phyloP scores from a whole-genome alignment of 2,329 filamentous ascomycete species.

The Epicoccum nigrum region DNA sequence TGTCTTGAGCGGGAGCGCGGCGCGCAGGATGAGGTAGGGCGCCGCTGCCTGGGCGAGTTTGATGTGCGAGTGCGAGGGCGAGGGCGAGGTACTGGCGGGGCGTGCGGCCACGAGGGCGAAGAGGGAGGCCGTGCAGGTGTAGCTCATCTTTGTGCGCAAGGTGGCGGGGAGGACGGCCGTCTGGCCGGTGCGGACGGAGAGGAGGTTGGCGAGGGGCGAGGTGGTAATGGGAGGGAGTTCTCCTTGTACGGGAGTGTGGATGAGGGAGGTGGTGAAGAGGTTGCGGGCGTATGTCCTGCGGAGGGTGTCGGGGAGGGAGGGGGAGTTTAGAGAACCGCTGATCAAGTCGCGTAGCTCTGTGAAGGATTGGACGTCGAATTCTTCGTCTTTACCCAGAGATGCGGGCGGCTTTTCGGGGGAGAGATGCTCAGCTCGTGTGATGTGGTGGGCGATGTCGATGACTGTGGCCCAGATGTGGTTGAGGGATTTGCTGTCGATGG shows the following conservation, averaged over 20 bases:
- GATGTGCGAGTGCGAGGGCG: too few relatives aligned
- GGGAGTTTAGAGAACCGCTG: constrained; percentile 72
- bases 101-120: constrained; percentile 59
- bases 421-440: constrained; percentile 49
- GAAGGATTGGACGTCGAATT: constrained; percentile 81
- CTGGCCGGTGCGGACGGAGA: constrained; percentile 70
- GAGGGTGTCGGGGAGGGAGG: constrained; percentile 68
- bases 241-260: constrained; percentile 72
- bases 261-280: constrained; percentile 81
- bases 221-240: constrained; percentile 59
- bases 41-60: constrained; percentile 76
- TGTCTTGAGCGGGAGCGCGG: constrained; percentile 77
- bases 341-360: constrained; percentile 71
- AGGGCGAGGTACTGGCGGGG: constrained; percentile 50
- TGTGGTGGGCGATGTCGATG: constrained; percentile 44
- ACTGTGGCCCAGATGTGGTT: constrained; percentile 68
- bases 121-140: constrained; percentile 80
- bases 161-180: constrained; percentile 72
- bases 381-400: constrained; percentile 65
- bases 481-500: constrained; percentile 45
- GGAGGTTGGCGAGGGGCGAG: constrained; percentile 67
- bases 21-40: constrained; percentile 81
- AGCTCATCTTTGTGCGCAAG: constrained; percentile 73
- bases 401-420: constrained; percentile 42
- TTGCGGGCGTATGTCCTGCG: constrained; percentile 74